Percentiles rank a stretch among this genome's conserved stretches.
These are phyloP conservation scores for Tricholoma terreum DNA, from an alignment of 768 basidiomycete species.

Conservation along the genomic window DNA sequence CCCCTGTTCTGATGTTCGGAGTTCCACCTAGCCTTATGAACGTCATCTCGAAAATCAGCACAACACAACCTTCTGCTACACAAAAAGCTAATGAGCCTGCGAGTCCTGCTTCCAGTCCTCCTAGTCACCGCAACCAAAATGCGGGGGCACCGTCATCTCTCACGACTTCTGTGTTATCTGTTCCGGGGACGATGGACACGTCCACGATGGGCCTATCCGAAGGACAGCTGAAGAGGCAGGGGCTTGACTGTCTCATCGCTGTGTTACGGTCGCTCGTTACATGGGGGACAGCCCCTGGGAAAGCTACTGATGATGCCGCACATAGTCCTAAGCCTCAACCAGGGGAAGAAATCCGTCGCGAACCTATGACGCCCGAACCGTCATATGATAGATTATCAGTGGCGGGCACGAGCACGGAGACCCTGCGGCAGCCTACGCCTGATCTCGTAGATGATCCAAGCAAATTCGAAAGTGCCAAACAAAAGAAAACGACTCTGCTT, in stretches of 20 bases:
- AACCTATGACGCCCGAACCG: constrained; percentile 52
- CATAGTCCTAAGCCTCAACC: constrained; percentile 41
- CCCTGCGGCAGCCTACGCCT: constrained; percentile 66
- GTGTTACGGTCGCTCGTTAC: constrained; percentile 86
- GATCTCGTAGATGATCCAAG: constrained; percentile 87
- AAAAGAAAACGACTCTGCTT: constrained; percentile 89
- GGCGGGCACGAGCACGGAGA: constrained; percentile 48
- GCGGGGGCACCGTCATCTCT: constrained; percentile 50
- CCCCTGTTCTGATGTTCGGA: constrained; percentile 2
- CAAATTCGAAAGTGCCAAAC: constrained; percentile 92
- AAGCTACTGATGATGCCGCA: constrained; percentile 39
- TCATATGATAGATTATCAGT: constrained; percentile 54
- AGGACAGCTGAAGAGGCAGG: constrained; percentile 79
- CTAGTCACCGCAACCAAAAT: constrained; percentile 44
- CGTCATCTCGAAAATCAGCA: constrained; percentile 90
- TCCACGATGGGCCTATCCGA: constrained; percentile 73
- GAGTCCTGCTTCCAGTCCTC: constrained; percentile 60
- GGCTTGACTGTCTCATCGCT: constrained; percentile 90
- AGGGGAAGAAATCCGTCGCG: constrained; percentile 52
- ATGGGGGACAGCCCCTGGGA: constrained; percentile 73
- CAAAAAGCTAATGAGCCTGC: constrained; percentile 54
- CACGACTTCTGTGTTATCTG: constrained; percentile 60
- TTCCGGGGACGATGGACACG: constrained; percentile 67
- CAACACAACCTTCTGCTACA: constrained; percentile 45
- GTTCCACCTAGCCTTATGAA: constrained; percentile 71